Percentiles rank a stretch among this genome's conserved stretches.
Conservation (phyloP, 2,329 filamentous ascomycete genomes). For the Volutella citrinella region DNA sequence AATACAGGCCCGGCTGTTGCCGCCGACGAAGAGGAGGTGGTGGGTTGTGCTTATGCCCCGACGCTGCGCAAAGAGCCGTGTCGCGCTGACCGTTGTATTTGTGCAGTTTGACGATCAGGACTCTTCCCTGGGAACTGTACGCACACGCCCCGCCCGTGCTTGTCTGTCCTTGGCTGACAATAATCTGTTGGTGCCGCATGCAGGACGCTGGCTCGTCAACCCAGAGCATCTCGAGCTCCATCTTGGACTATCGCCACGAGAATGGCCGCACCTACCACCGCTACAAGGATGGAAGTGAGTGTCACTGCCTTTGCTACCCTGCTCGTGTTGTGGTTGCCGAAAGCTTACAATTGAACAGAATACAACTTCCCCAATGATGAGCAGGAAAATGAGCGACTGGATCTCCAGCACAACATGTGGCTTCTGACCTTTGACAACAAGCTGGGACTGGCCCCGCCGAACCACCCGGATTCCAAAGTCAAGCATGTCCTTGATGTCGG, state of each 20-base stretch:
- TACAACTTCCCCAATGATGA: slow-evolving; percentile 8
- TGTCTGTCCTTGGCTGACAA: too few species aligned
- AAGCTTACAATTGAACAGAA: slow-evolving; percentile 4
- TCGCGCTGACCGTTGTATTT: too few species aligned
- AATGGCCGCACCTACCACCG: slow-evolving; percentile 7
- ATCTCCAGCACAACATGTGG: slow-evolving; percentile 9
- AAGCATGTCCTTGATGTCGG: slow-evolving; percentile 8
- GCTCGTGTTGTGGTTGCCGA: neutral
- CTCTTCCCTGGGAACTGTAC: too few species aligned
- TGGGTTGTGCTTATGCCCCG: too few species aligned
- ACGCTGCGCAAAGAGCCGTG: too few species aligned
- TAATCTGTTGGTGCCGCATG: too few species aligned
- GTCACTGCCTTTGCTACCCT: too few species aligned
- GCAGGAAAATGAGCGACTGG: slow-evolving; percentile 4
- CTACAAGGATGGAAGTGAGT: slow-evolving; percentile 9
- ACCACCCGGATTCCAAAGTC: slow-evolving; percentile 1
- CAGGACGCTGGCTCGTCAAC: slow-evolving; percentile 2
- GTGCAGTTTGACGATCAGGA: too few species aligned
- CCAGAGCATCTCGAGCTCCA: slow-evolving; percentile 4
- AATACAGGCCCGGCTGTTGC: too few species aligned
- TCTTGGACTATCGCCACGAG: slow-evolving; percentile 3
- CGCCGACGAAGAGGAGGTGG: too few species aligned
- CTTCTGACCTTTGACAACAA: slow-evolving; percentile 8
- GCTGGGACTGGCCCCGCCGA: slow-evolving; percentile 5
- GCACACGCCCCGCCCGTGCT: too few species aligned